A percentile compares a stretch with the other conserved stretches of the same genome.
phyloP scores from a whole-genome alignment of 768 basidiomycete genomes.

The Pholiota microspora region DNA sequence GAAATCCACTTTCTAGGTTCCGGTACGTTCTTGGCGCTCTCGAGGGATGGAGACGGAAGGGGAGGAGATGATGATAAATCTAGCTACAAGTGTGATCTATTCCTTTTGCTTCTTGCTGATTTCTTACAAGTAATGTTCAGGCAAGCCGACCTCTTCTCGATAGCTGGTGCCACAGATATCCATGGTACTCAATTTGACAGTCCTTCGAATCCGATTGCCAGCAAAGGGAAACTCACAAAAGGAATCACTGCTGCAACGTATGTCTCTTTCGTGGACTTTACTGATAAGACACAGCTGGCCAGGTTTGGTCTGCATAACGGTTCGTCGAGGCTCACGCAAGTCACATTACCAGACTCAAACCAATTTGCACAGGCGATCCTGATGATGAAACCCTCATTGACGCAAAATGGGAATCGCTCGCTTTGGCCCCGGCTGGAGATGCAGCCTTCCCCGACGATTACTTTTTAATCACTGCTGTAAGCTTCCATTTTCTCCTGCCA shows the following conservation, averaged over 20 bases:
- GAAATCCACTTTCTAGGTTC: slow-evolving; percentile 57
- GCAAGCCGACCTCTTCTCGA: slow-evolving; percentile 58
- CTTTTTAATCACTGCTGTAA: slow-evolving; percentile 62
- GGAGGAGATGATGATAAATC: slow-evolving; percentile 50
- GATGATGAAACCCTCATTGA: slow-evolving; percentile 51
- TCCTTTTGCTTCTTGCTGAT: not conserved
- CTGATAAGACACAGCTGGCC: slow-evolving; percentile 51
- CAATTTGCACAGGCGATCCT: too few species aligned
- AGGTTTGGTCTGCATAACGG: slow-evolving; percentile 67
- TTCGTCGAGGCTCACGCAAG: too few species aligned
- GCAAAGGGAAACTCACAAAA: slow-evolving; percentile 42
- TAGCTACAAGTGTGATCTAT: slow-evolving; percentile 46
- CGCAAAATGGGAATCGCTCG: slow-evolving; percentile 66
- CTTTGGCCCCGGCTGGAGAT: slow-evolving; percentile 53
- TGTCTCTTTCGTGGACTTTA: slow-evolving; percentile 52
- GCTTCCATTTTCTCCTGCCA: slow-evolving; percentile 18
- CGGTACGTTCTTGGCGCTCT: slow-evolving; percentile 52
- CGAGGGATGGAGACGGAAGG: slow-evolving; percentile 60
- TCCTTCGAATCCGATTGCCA: slow-evolving; percentile 49
- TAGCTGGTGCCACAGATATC: slow-evolving; percentile 58
- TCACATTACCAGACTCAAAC: too few species aligned
- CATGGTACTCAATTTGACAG: slow-evolving; percentile 53
- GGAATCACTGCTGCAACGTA: slow-evolving; percentile 52
- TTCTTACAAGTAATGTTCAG: slow-evolving; percentile 30
- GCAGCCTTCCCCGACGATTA: slow-evolving; percentile 56